phyloP scores from a whole-genome alignment of 2,329 filamentous ascomycete genomes.

The Epichloe gansuensis region DNA sequence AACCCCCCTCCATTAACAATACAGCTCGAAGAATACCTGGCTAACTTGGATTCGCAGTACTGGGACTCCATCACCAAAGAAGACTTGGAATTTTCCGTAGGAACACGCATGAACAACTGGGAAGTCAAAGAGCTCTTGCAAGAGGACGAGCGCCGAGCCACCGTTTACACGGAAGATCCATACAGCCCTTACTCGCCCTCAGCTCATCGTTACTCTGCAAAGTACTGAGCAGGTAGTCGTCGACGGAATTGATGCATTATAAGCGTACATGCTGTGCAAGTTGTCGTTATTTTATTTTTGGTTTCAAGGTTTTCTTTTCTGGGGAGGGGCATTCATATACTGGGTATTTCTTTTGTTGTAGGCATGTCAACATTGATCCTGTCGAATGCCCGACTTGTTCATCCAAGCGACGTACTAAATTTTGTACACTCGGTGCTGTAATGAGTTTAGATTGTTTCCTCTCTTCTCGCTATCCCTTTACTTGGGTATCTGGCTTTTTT shows the following conservation, averaged over 20 bases:
- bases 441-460: too few species aligned
- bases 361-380: neutral
- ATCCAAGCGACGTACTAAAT: too few species aligned
- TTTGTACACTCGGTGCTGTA: neutral
- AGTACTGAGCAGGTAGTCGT: constrained; percentile 25
- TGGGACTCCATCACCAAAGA: constrained; percentile 99
- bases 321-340: too few species aligned
- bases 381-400: neutral
- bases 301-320: neutral
- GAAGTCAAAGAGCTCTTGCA: constrained; percentile 86
- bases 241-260: constrained; percentile 4
- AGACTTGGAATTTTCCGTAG: constrained; percentile 95
- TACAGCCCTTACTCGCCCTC: constrained; percentile 40
- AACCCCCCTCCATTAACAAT: too few species aligned
- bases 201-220: constrained; percentile 31
- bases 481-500: neutral
- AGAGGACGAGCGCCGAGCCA: constrained; percentile 66
- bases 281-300: neutral
- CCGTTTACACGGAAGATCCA: constrained; percentile 59
- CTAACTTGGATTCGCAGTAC: constrained; percentile 47
- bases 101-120: constrained; percentile 93
- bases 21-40: neutral
- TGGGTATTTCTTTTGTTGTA: neutral
- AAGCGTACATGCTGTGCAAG: neutral
- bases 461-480: neutral